A percentile compares a stretch with the other conserved stretches of the same genome.
phyloP scores from a whole-genome alignment of 371 early-diverging fungal genomes.

The Syncephalastrum racemosum region DNA sequence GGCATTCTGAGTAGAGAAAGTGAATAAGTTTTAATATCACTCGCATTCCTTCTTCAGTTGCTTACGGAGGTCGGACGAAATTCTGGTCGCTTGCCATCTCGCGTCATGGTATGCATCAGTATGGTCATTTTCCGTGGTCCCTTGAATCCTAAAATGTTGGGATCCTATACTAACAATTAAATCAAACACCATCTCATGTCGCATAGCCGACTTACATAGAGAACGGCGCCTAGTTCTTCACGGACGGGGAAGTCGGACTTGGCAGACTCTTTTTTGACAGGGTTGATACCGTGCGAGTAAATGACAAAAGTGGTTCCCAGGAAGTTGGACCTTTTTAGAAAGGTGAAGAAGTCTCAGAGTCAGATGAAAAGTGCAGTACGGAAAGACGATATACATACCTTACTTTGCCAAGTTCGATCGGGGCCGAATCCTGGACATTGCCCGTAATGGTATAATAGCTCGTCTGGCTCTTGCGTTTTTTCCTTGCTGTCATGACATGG shows the following conservation, averaged over 20 bases:
- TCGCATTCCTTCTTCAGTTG: slow-evolving; percentile 1
- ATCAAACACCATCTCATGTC: not conserved
- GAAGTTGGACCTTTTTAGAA: slow-evolving; percentile 70
- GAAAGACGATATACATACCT: slow-evolving; percentile 31
- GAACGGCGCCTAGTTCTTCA: slow-evolving; percentile 77
- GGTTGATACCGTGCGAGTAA: slow-evolving; percentile 69
- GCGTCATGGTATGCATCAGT: slow-evolving; percentile 71
- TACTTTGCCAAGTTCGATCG: slow-evolving; percentile 59
- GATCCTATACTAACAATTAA: slow-evolving; percentile 56
- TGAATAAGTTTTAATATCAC: not conserved
- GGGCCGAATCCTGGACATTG: slow-evolving; percentile 13
- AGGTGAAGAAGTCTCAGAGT: too few species aligned
- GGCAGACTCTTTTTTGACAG: slow-evolving; percentile 39
- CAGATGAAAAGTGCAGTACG: too few species aligned
- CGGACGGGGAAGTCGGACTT: slow-evolving; percentile 49
- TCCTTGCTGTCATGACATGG: slow-evolving; percentile 66
- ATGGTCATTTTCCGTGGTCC: slow-evolving; percentile 95
- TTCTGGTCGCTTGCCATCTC: slow-evolving; percentile 62
- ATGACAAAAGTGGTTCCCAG: slow-evolving; percentile 83
- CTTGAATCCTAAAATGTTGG: slow-evolving; percentile 86
- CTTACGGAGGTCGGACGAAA: slow-evolving; percentile 57
- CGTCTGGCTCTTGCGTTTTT: slow-evolving; percentile 68
- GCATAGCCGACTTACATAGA: slow-evolving; percentile 62
- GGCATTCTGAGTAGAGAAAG: slow-evolving; percentile 42
- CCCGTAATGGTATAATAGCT: slow-evolving; percentile 74